Evolutionary conservation across 2,329 filamentous ascomycete species (phyloP), one percentile per base, ranked within the genome.

Genomic region (Geosmithia flava): DNA sequence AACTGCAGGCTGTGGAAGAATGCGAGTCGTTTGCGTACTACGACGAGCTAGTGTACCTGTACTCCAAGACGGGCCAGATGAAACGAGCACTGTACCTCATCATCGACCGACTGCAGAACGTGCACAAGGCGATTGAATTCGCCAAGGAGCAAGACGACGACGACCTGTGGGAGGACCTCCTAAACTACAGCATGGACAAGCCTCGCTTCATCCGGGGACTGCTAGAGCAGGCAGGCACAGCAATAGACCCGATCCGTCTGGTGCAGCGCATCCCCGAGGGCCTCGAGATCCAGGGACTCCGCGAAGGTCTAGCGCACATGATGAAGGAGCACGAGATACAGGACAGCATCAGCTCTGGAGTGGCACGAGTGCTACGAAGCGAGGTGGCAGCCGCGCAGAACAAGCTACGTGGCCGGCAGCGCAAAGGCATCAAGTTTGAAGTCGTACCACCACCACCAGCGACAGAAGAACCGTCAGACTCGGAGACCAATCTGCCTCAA

Each of bases 181-280:
- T 98, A 6, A 81, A 91, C 56, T 97, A 97, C 64, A 91, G 86
- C 51, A 97, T 98, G 93, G 89, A 96, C 67, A 95, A 96, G 60
- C 93, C 93, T 1, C 80, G 80, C 41, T 98, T 98, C 67, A 97
- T 98, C 55, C 83, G 87, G 13, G 90, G 87, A 0, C 71, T 98
- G 3, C 78, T 98, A 0, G 88, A 95, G 58, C 88, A 97, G 67
- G 91, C 95, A 1, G 93, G 93, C 37, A 97, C 90, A 1, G 81
- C 88, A 1, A 93, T 98, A 58, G 83, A 97, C 58, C 93, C 93
- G 0, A 91, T 97, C 52, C 85, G 84, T 16, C 78, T 98, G 3
- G 87, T 98, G 6, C 77, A 86, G 15, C 80, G 90, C 5, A 98
- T 98, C 27, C 93, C 93, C 0, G 88, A 94, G 59, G 90, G 93